A percentile compares a stretch with the other conserved stretches of the same genome.
These are phyloP conservation scores for Vaccinium darrowii DNA, from an alignment of 148 eudicot genomes.

Conservation along the genomic window DNA sequence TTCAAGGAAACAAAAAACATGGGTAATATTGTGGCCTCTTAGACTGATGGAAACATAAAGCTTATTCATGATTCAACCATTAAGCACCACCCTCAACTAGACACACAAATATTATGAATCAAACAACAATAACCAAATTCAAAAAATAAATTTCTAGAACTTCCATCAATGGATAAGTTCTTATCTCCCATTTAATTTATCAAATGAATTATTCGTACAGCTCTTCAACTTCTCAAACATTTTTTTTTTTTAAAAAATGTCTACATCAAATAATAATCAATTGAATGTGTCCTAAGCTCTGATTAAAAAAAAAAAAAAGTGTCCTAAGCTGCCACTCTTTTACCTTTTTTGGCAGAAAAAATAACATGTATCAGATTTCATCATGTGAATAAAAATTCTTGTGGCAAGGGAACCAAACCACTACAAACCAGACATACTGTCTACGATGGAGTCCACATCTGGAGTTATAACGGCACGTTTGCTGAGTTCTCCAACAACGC, in stretches of 20 bases:
- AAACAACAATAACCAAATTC: not conserved
- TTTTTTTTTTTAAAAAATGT: not conserved
- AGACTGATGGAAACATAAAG: too few species aligned
- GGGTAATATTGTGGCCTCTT: too few species aligned
- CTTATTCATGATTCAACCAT: too few species aligned
- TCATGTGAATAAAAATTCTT: not conserved
- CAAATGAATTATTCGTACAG: not conserved
- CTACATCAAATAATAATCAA: not conserved
- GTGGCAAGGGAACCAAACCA: not conserved
- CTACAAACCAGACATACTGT: not conserved
- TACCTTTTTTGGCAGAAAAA: not conserved
- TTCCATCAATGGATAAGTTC: not conserved
- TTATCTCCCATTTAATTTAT: not conserved
- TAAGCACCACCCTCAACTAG: not conserved
- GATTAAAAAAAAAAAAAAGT: not conserved
- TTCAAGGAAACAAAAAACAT: too few species aligned
- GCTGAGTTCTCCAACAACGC: slow-evolving; percentile 59
- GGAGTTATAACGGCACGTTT: slow-evolving; percentile 35
- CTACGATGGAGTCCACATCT: slow-evolving; percentile 34
- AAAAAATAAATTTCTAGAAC: not conserved
- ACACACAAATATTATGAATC: not conserved
- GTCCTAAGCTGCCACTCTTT: not conserved
- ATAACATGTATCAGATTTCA: not conserved
- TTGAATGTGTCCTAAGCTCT: not conserved
- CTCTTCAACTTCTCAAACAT: not conserved